Evolutionary conservation across 805 yeast species (phyloP).

Genomic region (Starmerella gropengiesseri): DNA sequence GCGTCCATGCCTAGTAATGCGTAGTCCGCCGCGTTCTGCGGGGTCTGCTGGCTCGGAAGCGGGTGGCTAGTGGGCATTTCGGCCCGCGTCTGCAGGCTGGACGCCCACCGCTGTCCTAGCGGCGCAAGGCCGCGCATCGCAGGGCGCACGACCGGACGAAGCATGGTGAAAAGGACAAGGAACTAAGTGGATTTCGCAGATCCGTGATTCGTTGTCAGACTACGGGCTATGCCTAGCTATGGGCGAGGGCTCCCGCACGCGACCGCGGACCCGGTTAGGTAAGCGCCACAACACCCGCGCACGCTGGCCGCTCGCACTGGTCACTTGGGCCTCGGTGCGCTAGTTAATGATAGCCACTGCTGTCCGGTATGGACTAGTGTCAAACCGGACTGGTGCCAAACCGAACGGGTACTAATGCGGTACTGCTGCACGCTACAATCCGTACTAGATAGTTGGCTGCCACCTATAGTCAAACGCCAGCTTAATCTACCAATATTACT

Average conservation of each 20-base stretch:
- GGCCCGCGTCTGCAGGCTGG: conserved; percentile 24
- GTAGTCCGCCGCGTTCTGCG: conserved; percentile 57
- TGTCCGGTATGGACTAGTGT: too few species aligned
- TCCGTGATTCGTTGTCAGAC: conserved; percentile 16
- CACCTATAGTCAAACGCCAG: too few species aligned
- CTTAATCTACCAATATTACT: too few species aligned
- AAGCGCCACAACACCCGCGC: too few species aligned
- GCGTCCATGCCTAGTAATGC: conserved; percentile 73
- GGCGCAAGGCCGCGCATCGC: conserved; percentile 9
- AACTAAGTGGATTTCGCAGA: conserved; percentile 7
- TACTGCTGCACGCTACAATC: too few species aligned
- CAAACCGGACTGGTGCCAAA: too few species aligned
- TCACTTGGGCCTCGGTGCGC: too few species aligned
- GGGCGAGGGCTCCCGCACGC: background rate
- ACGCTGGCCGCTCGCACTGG: too few species aligned
- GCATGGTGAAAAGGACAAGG: conserved; percentile 9
- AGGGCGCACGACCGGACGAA: conserved; percentile 8
- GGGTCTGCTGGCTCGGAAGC: conserved; percentile 53
- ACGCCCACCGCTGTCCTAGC: conserved; percentile 7
- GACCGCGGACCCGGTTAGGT: too few species aligned
- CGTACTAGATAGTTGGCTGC: too few species aligned
- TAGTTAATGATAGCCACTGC: too few species aligned
- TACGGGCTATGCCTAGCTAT: background rate
- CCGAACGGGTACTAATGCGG: too few species aligned
- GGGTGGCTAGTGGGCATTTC: conserved; percentile 56